phyloP scores from a whole-genome alignment of 345 rosid species.

The Eucalyptus albens region DNA sequence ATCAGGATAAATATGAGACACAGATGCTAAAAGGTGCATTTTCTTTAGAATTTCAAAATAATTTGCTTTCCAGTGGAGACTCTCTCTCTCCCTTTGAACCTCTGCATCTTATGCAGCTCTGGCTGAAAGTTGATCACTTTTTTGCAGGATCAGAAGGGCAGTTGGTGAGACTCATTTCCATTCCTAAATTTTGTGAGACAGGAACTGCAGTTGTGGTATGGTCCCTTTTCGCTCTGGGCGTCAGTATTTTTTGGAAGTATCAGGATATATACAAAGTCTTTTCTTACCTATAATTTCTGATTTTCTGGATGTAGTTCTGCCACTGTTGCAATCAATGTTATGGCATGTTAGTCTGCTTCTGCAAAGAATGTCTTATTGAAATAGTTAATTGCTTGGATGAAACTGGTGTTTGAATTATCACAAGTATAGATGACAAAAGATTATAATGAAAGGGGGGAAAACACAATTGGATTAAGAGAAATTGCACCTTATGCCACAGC shows the following conservation, averaged over 20 bases:
- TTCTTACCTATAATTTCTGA: not conserved
- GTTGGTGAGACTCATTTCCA: conserved; percentile 52
- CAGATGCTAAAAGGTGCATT: conserved; percentile 44
- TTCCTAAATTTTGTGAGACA: conserved; percentile 69
- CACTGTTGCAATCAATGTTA: not conserved
- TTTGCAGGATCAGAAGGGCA: conserved; percentile 79
- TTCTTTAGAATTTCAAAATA: not conserved
- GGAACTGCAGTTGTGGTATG: conserved; percentile 82
- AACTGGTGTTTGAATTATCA: not conserved
- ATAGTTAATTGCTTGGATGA: not conserved
- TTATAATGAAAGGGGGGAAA: not conserved
- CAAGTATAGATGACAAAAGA: not conserved
- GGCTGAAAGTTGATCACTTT: not conserved
- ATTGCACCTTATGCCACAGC: not conserved
- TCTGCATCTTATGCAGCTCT: not conserved
- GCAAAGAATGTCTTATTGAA: not conserved
- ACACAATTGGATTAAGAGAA: not conserved
- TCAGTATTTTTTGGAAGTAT: not conserved
- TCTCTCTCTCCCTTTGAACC: not conserved
- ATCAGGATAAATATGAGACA: conserved; percentile 65
- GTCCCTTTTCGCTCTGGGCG: not conserved
- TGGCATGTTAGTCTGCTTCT: not conserved
- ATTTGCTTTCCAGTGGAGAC: not conserved
- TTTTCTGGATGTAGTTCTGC: not conserved
- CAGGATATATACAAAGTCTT: not conserved